A percentile compares a stretch with the other conserved stretches of the same genome.
Evolutionary conservation across 2,329 filamentous ascomycete genomes (phyloP).

Genomic region (Leptoxyphium fumago): DNA sequence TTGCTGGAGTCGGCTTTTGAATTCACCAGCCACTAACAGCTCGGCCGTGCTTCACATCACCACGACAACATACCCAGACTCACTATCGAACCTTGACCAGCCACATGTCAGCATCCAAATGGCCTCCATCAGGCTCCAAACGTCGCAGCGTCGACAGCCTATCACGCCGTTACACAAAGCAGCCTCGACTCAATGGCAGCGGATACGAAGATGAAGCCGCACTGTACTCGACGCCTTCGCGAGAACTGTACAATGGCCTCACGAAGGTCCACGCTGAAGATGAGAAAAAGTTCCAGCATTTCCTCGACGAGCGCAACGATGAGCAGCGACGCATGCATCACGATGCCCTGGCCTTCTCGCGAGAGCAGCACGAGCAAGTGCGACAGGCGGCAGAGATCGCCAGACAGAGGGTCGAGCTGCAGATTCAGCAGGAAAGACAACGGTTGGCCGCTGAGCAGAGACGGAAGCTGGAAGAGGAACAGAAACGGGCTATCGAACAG

Average conservation of each 20-base stretch:
- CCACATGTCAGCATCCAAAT: no score
- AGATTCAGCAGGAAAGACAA: constrained; percentile 23
- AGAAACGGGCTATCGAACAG: constrained; percentile 28
- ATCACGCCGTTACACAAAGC: background rate
- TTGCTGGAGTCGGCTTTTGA: no score
- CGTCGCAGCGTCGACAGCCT: background rate
- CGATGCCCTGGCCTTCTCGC: constrained; percentile 51
- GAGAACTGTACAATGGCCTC: background rate
- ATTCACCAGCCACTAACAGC: no score
- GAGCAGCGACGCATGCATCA: constrained; percentile 50
- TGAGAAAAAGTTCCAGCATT: constrained; percentile 37
- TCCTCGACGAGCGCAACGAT: constrained; percentile 46
- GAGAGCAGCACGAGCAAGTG: constrained; percentile 52
- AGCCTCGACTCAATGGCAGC: background rate
- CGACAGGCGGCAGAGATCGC: constrained; percentile 39
- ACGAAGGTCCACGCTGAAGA: constrained; percentile 23
- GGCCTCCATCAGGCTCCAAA: background rate
- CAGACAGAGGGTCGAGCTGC: constrained; percentile 32
- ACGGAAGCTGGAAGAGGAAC: constrained; percentile 25
- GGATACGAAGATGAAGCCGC: background rate
- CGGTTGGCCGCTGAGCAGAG: constrained; percentile 22
- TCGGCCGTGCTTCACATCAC: no score
- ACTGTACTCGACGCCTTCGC: background rate
- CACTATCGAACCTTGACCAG: no score
- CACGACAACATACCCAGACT: no score